Conservation (phyloP, 805 yeast species). For the Cyberlindnera suaveolens region DNA sequence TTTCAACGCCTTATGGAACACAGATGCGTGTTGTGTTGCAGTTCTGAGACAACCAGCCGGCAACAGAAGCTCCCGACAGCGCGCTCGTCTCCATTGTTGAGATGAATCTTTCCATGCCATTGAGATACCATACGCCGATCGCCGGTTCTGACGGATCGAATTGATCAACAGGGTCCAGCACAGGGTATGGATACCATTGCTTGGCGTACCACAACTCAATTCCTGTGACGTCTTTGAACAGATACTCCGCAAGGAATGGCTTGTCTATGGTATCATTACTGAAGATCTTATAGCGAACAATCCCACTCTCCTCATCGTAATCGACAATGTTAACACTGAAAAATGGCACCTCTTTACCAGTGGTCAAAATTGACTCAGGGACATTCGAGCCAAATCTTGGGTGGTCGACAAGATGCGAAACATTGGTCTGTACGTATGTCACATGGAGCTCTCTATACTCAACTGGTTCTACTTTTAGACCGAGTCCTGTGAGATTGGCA, state of each 20-base stretch:
- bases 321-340: slow-evolving; percentile 29
- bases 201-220: slow-evolving; percentile 27
- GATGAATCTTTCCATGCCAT: slow-evolving; percentile 39
- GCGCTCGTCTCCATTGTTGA: slow-evolving; percentile 50
- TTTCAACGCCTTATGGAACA: slow-evolving; percentile 3
- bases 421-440: slow-evolving; percentile 27
- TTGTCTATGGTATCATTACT: slow-evolving; percentile 22
- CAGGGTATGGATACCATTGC: slow-evolving; percentile 41
- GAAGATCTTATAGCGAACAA: slow-evolving; percentile 39
- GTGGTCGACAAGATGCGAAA: slow-evolving; percentile 17
- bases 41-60: slow-evolving; percentile 32
- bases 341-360: slow-evolving; percentile 24
- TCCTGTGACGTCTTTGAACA: slow-evolving; percentile 17
- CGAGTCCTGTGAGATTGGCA: slow-evolving; percentile 14
- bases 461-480: slow-evolving; percentile 15
- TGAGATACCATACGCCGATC: slow-evolving; percentile 35
- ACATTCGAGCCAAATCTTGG: slow-evolving; percentile 15
- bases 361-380: slow-evolving; percentile 25
- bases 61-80: slow-evolving; percentile 43
- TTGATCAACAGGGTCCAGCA: slow-evolving; percentile 24
- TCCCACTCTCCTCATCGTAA: slow-evolving; percentile 21
- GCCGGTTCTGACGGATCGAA: slow-evolving; percentile 27
- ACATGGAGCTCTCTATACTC: slow-evolving; percentile 36
- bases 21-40: slow-evolving; percentile 19
- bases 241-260: slow-evolving; percentile 9